Percentiles rank a stretch among this genome's conserved stretches.
Conservation (phyloP, 345 rosid species). For the Psidium friedrichsthalianum region DNA sequence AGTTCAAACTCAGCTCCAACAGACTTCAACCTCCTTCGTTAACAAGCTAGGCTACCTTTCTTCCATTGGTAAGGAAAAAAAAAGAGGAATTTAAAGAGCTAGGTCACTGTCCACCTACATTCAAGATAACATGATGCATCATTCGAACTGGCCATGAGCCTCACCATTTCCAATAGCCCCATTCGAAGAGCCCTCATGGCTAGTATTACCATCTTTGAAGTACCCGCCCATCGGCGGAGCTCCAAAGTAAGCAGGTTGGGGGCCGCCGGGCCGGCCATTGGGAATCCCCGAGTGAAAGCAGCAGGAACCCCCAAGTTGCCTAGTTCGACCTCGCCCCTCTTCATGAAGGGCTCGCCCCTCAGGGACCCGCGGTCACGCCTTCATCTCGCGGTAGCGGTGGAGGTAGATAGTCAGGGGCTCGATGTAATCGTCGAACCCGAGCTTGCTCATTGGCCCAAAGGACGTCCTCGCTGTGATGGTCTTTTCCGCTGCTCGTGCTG, state of each 20-base stretch:
- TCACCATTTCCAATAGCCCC: constrained; percentile 4
- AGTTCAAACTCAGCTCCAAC: not conserved
- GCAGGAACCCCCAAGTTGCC: constrained; percentile 17
- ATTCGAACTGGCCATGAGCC: no score
- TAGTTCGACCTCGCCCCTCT: constrained; percentile 35
- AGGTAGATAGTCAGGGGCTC: constrained; percentile 72
- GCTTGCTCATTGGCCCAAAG: constrained; percentile 93
- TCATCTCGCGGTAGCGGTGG: constrained; percentile 66
- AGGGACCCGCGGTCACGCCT: constrained; percentile 52
- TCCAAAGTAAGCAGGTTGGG: constrained; percentile 36
- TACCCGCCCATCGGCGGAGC: constrained; percentile 13
- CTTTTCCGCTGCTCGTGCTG: constrained; percentile 89
- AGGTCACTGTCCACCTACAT: not conserved
- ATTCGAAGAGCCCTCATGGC: constrained; percentile 10
- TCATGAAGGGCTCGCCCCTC: constrained; percentile 43
- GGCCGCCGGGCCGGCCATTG: constrained; percentile 29
- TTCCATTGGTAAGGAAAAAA: not conserved
- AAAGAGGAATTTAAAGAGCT: not conserved
- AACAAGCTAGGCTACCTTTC: not conserved
- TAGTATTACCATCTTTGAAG: constrained; percentile 15
- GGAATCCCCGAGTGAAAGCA: constrained; percentile 30
- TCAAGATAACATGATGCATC: no score
- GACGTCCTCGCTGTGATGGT: constrained; percentile 85
- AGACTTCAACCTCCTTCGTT: not conserved
- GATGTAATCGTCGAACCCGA: constrained; percentile 84